Percentiles rank a stretch among this genome's conserved stretches.
phyloP scores from a whole-genome alignment of 148 eudicot species.

The Rhododendron henanense region DNA sequence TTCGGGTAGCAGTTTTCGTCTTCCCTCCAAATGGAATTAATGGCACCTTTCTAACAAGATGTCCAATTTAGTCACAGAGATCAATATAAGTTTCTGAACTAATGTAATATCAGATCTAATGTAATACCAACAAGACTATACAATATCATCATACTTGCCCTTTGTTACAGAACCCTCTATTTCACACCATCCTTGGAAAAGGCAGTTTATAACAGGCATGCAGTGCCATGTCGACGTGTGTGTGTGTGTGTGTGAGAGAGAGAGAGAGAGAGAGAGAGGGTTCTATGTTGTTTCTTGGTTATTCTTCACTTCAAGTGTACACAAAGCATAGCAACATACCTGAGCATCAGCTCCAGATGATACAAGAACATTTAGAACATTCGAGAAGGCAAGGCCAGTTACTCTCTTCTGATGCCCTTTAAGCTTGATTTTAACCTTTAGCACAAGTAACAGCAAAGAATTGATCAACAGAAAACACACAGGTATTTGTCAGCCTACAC shows the following conservation, averaged over 20 bases:
- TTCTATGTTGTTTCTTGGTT: background rate
- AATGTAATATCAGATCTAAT: background rate
- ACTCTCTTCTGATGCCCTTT: slow-evolving; percentile 62
- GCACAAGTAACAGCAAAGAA: slow-evolving; percentile 1
- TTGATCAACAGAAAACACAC: background rate
- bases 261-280: background rate
- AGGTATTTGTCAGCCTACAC: background rate
- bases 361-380: slow-evolving; percentile 46
- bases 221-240: background rate
- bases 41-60: background rate
- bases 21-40: background rate
- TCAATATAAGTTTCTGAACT: background rate
- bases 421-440: slow-evolving; percentile 47
- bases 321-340: slow-evolving; percentile 23
- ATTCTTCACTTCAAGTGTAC: background rate
- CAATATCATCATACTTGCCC: background rate
- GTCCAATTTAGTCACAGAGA: background rate
- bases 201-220: background rate
- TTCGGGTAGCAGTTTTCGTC: background rate
- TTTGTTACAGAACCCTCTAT: background rate
- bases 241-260: background rate
- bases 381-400: slow-evolving; percentile 70
- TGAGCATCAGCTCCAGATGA: slow-evolving; percentile 77
- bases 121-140: background rate
- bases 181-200: background rate